phyloP scores from a whole-genome alignment of 768 basidiomycete species.

The Suillus paluster region DNA sequence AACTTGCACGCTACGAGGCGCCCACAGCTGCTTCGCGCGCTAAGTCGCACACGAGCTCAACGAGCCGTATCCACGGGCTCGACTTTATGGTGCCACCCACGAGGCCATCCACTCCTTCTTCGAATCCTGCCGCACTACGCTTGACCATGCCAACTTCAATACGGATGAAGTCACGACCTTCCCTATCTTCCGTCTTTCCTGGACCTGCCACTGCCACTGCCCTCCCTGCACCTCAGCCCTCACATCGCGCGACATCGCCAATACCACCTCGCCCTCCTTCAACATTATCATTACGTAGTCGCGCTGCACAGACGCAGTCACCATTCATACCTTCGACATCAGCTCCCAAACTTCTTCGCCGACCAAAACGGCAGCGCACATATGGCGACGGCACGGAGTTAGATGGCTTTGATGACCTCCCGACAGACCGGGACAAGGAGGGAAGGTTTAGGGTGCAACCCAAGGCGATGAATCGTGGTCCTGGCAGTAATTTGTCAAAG shows the following conservation, averaged over 20 bases:
- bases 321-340: slow-evolving; percentile 46
- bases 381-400: slow-evolving; percentile 92
- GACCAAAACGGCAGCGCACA: slow-evolving; percentile 75
- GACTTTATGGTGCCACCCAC: slow-evolving; percentile 78
- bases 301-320: slow-evolving; percentile 29
- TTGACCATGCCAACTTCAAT: slow-evolving; percentile 89
- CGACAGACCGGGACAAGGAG: slow-evolving; percentile 84
- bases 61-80: slow-evolving; percentile 57
- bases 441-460: slow-evolving; percentile 75
- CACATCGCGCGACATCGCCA: slow-evolving; percentile 60
- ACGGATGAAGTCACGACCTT: slow-evolving; percentile 72
- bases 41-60: slow-evolving; percentile 68
- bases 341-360: slow-evolving; percentile 68
- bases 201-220: slow-evolving; percentile 40
- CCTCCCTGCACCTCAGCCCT: slow-evolving; percentile 35
- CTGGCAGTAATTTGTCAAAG: slow-evolving; percentile 51
- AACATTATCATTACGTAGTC: slow-evolving; percentile 48
- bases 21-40: slow-evolving; percentile 85
- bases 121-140: slow-evolving; percentile 75
- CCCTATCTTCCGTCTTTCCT: slow-evolving; percentile 79
- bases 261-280: slow-evolving; percentile 65
- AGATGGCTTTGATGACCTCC: slow-evolving; percentile 86
- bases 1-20: slow-evolving; percentile 65
- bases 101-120: slow-evolving; percentile 79
- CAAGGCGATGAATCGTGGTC: slow-evolving; percentile 66